A percentile compares a stretch with the other conserved stretches of the same genome.
phyloP scores from a whole-genome alignment of 1,284 basidiomycete species.

The Ceratobasidium sp. region DNA sequence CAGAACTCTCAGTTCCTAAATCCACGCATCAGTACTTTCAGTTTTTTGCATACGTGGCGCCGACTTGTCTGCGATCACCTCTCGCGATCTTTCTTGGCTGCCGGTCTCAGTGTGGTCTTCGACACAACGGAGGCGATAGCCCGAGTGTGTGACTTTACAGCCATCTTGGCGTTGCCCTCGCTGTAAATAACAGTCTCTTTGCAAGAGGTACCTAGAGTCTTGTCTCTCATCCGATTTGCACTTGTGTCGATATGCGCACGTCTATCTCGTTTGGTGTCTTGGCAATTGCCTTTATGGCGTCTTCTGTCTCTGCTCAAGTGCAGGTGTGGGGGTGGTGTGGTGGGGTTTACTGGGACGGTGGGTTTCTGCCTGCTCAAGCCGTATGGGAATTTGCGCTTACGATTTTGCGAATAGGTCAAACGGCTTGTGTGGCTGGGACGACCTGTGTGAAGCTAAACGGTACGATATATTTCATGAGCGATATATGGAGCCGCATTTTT shows the following conservation, averaged over 20 bases:
- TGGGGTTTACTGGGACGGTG: conserved; percentile 18
- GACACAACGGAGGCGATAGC: neutral
- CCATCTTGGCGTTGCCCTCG: too few species aligned
- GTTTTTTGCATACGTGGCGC: neutral
- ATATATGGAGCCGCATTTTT: neutral
- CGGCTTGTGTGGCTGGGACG: neutral
- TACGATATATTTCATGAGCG: neutral
- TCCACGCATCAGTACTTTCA: neutral
- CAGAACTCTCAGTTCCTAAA: neutral
- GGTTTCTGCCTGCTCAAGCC: neutral
- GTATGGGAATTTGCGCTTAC: neutral
- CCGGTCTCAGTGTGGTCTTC: neutral
- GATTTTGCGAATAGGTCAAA: neutral
- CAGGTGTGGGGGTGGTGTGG: conserved; percentile 12
- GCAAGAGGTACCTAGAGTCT: neutral
- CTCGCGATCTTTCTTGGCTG: neutral
- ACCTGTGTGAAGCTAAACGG: neutral
- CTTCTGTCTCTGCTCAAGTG: conserved; percentile 19
- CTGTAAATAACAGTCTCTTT: neutral
- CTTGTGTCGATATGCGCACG: neutral
- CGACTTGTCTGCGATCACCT: conserved; percentile 12
- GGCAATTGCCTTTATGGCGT: conserved; percentile 6
- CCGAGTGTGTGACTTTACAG: neutral
- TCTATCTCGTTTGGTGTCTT: conserved; percentile 1
- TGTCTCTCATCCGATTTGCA: neutral